Evolutionary conservation across 306 rosid species (phyloP), one percentile per base, ranked within the genome.

Genomic region (Cicer chorassanicum): DNA sequence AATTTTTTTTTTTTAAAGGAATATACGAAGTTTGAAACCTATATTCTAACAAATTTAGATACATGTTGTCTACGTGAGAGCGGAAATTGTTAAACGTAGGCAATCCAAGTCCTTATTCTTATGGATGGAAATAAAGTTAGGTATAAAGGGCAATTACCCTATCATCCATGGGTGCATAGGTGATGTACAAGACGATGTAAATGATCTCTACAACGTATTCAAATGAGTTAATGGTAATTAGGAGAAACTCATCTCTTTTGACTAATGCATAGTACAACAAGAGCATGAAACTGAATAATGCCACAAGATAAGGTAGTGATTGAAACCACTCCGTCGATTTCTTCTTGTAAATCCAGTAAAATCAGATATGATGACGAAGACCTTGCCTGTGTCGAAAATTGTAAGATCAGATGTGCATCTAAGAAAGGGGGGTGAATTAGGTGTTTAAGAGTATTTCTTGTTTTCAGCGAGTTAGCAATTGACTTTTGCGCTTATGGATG

Each of bases 301-400:
- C 92, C 29, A 89, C 97, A 71, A 94, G 50, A 81, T 94, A 94
- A 0, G 98, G 98, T 51, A 94, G 64, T 6, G 98, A 87, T 5
- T 92, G 98, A 79, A 94, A 94, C 0, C 83, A 88, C 66, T 90
- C 89, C 0, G 98, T 90, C 5, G 99, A 85, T 88, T 89, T 92
- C 70, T 88, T 92, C 65, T 68, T 86, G 79, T 72, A 87, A 73
- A 94, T 86, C 57, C 90, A 70, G 61, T 82, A 86, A 82, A 94
- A n/a, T n/a, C n/a, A n/a, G n/a, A n/a, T n/a, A n/a, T n/a, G n/a
- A n/a, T n/a, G n/a, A n/a, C n/a, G n/a, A n/a, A n/a, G n/a, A n/a
- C n/a, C n/a, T n/a, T n/a, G n/a, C n/a, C n/a, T n/a, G n/a, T n/a
- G n/a, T n/a, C n/a, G n/a, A n/a, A n/a, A n/a, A n/a, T n/a, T n/a